Evolutionary conservation across 2,329 filamentous ascomycete species (phyloP).

Genomic region (Pseudogymnoascus sp.): DNA sequence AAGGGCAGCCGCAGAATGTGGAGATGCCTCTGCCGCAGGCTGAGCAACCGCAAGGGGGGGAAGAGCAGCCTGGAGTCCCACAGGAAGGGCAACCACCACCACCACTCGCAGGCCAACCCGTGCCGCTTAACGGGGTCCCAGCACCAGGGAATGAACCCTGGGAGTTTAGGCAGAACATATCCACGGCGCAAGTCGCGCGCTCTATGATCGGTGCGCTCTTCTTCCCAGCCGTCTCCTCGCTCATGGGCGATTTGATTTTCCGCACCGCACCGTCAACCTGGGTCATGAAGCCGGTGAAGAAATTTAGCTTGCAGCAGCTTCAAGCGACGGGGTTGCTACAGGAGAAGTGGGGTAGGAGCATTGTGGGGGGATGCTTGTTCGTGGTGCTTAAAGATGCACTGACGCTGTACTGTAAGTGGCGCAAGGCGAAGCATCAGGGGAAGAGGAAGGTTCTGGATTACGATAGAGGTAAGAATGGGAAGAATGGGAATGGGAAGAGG

Average conservation of each 20-base stretch:
- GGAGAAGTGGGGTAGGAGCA: slow-evolving; percentile 77
- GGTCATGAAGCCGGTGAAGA: slow-evolving; percentile 39
- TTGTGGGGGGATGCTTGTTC: slow-evolving; percentile 82
- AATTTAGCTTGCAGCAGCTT: slow-evolving; percentile 24
- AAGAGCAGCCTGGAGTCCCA: background rate
- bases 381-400: slow-evolving; percentile 69
- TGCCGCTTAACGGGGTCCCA: background rate
- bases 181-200: slow-evolving; percentile 46
- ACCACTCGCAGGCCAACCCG: background rate
- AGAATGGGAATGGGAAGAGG: background rate
- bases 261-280: slow-evolving; percentile 58
- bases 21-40: background rate
- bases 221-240: slow-evolving; percentile 72
- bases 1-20: background rate
- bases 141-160: slow-evolving; percentile 11
- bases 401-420: slow-evolving; percentile 54
- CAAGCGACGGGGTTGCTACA: slow-evolving; percentile 61
- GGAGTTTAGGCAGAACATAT: slow-evolving; percentile 28
- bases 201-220: slow-evolving; percentile 61
- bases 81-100: background rate
- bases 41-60: background rate
- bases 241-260: slow-evolving; percentile 67
- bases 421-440: slow-evolving; percentile 46
- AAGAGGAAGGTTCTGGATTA: slow-evolving; percentile 40
- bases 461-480: slow-evolving; percentile 1